phyloP scores from a whole-genome alignment of 352 stramenopile genomes.

The Pythium vanterpoolii region DNA sequence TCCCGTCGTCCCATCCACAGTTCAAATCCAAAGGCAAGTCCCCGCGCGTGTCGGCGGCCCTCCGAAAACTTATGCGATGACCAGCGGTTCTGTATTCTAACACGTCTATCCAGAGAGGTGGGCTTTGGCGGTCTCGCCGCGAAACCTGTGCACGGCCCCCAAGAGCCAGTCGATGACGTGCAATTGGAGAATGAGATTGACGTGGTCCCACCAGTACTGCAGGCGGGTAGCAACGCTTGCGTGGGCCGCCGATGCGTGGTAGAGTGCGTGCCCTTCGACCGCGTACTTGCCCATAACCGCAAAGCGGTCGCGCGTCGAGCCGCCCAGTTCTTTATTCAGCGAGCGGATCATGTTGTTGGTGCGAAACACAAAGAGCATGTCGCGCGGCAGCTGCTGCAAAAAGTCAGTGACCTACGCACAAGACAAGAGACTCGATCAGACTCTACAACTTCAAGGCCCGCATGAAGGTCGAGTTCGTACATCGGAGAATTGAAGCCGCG shows the following conservation, averaged over 20 bases:
- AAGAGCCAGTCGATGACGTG: slow-evolving; percentile 57
- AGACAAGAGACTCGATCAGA: not conserved
- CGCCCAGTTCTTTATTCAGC: slow-evolving; percentile 87
- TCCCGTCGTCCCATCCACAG: slow-evolving; percentile 4
- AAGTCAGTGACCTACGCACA: slow-evolving; percentile 63
- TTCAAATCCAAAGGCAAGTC: slow-evolving; percentile 18
- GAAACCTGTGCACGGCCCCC: slow-evolving; percentile 34
- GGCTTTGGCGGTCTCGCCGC: slow-evolving; percentile 19
- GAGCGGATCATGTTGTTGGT: slow-evolving; percentile 90
- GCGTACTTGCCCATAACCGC: slow-evolving; percentile 73
- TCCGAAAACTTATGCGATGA: slow-evolving; percentile 25
- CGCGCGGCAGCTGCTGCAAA: slow-evolving; percentile 79
- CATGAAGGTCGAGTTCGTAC: slow-evolving; percentile 28
- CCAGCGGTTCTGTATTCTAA: not conserved
- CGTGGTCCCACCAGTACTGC: slow-evolving; percentile 63
- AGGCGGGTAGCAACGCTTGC: slow-evolving; percentile 5
- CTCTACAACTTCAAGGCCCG: not conserved
- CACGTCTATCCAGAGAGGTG: slow-evolving; percentile 21
- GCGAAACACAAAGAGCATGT: slow-evolving; percentile 91
- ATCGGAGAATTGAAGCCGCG: slow-evolving; percentile 59
- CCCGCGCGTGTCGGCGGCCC: slow-evolving; percentile 20
- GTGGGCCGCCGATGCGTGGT: slow-evolving; percentile 23
- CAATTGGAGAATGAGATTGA: slow-evolving; percentile 59
- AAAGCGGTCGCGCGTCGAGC: slow-evolving; percentile 75
- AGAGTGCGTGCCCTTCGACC: slow-evolving; percentile 52